Evolutionary conservation across 2,329 filamentous ascomycete species (phyloP).

Genomic region (Fusarium incarnatum): DNA sequence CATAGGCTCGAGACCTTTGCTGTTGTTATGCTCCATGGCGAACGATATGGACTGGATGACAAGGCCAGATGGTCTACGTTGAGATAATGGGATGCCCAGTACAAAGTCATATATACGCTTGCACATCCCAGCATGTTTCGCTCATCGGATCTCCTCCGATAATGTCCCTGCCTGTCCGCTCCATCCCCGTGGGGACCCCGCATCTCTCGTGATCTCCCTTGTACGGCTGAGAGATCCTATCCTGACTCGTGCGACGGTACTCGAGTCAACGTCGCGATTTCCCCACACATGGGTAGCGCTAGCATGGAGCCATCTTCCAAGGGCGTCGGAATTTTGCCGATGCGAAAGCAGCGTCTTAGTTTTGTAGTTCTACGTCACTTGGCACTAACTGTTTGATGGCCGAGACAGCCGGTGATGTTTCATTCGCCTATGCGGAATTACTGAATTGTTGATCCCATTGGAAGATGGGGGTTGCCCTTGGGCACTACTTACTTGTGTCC

Average conservation of each 20-base stretch:
- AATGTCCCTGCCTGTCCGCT: not conserved
- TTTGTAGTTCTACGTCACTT: not conserved
- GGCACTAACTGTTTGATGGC: not conserved
- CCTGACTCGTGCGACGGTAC: not conserved
- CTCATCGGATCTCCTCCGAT: not conserved
- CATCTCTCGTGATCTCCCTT: not conserved
- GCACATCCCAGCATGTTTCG: rapidly evolving
- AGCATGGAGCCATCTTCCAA: not conserved
- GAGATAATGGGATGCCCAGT: rapidly evolving
- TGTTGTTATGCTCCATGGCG: not conserved
- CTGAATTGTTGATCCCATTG: no score
- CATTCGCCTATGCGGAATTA: not conserved
- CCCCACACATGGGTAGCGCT: not conserved
- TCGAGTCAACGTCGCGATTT: not conserved
- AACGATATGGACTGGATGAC: rapidly evolving
- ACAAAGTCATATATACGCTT: not conserved
- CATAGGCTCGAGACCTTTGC: not conserved
- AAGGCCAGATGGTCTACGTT: rapidly evolving
- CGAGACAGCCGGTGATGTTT: not conserved
- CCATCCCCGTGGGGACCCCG: constrained; percentile 5
- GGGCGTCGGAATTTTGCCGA: not conserved
- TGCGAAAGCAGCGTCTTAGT: not conserved
- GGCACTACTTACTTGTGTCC: no score
- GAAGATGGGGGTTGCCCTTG: no score
- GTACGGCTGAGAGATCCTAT: not conserved